Evolutionary conservation across 208 protist genomes (phyloP).

Genomic region (Strigomonas galati): DNA sequence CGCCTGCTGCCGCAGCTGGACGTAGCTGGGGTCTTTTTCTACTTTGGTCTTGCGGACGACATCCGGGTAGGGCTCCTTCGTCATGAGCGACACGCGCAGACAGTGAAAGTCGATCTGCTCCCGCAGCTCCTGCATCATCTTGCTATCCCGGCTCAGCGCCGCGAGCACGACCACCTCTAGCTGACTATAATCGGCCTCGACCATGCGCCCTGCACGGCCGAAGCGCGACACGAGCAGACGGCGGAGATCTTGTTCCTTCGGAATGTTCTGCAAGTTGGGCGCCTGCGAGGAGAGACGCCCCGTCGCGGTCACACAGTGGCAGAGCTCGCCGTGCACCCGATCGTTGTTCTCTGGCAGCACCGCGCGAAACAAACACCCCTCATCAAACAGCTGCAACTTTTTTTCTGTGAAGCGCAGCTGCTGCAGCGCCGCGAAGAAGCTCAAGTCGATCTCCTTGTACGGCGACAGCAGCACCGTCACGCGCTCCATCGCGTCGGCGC

Average conservation of each 20-base stretch:
- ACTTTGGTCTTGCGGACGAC: slow-evolving; percentile 81
- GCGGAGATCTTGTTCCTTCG: slow-evolving; percentile 79
- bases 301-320: slow-evolving; percentile 86
- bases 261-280: slow-evolving; percentile 90
- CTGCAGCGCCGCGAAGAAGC: slow-evolving; percentile 87
- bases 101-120: slow-evolving; percentile 91
- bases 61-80: slow-evolving; percentile 87
- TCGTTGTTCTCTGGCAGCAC: slow-evolving; percentile 82
- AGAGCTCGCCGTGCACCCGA: slow-evolving; percentile 85
- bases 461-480: slow-evolving; percentile 79
- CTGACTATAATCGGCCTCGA: slow-evolving; percentile 90
- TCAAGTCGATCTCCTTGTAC: slow-evolving; percentile 79
- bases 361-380: slow-evolving; percentile 83
- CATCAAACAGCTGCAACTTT: slow-evolving; percentile 89
- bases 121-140: slow-evolving; percentile 85
- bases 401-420: slow-evolving; percentile 90
- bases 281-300: slow-evolving; percentile 86
- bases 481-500: slow-evolving; percentile 86
- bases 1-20: slow-evolving; percentile 88
- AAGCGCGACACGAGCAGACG: slow-evolving; percentile 83
- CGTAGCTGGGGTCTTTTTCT: slow-evolving; percentile 80
- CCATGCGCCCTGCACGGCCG: slow-evolving; percentile 74
- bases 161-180: slow-evolving; percentile 89
- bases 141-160: slow-evolving; percentile 77
- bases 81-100: slow-evolving; percentile 85